Evolutionary conservation across 495 filamentous ascomycete genomes (phyloP), one percentile per base, ranked within the genome.

Genomic region (Talaromyces stipitatus): DNA sequence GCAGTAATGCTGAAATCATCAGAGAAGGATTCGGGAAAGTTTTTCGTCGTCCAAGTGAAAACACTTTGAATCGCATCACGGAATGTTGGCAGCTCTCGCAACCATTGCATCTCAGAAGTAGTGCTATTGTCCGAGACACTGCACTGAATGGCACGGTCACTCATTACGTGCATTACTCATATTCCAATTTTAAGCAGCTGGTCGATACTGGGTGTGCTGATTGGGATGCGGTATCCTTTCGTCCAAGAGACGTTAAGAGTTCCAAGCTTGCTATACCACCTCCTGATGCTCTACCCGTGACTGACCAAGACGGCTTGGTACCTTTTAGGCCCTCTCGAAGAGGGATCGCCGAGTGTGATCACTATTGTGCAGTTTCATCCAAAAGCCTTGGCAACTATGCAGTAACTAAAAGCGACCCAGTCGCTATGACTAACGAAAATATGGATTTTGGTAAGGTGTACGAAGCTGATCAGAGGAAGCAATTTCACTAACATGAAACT

Each of bases 101-200:
- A 57, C 86, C 86, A 16, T 68, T 74, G 16, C 76, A 86, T 62
- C 72, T 89, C 43, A 78, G 78, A 24, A 82, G 87, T 62, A 66
- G 85, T n/a, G 76, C 80, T 23, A 73, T 89, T 18, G 73, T 89
- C 38, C 71, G 82, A 58, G 86, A 89, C 60, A 82, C 78, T 16
- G 72, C 69, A 10, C 71, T 85, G 18, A 70, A 69, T 11, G 71
- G 71, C 2, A 83, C 79, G 23, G 71, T 72, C 16, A 73, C 77
- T 5, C 78, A 83, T 54, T 87, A 83, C 62, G 63, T 82, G 16
- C 82, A 87, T 55, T 85, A 84, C 50, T 76, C 82, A 2, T 74
- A 71, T 28, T 66, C 62, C 3, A 79, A 82, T 58, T 88, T 85
- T 58, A 64, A 78, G 23, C 74, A 77, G 55, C 69, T 84, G 10